A percentile compares a stretch with the other conserved stretches of the same genome.
phyloP scores from a whole-genome alignment of 306 rosid genomes.

The Sechiopsis laciniata region DNA sequence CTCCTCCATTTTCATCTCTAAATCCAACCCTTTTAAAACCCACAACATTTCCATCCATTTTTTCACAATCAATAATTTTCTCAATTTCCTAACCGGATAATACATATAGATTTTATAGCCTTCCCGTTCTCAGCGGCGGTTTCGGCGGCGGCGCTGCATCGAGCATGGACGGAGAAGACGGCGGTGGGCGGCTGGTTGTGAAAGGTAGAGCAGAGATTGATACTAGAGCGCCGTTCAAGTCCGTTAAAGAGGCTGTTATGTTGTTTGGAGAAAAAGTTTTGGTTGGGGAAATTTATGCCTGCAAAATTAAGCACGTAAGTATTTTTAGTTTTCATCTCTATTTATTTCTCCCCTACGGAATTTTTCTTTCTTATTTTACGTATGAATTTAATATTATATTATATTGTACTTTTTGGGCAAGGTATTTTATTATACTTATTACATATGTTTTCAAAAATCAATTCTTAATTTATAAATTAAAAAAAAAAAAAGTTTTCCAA shows the following conservation, averaged over 20 bases:
- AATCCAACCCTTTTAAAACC: slow-evolving; percentile 20
- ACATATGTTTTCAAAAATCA: too few species aligned
- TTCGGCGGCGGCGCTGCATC: not conserved
- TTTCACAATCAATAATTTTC: not conserved
- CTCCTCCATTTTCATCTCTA: slow-evolving; percentile 17
- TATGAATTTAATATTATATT: too few species aligned
- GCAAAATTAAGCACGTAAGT: slow-evolving; percentile 62
- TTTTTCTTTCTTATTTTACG: too few species aligned
- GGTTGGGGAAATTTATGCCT: slow-evolving; percentile 72
- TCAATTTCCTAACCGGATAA: not conserved
- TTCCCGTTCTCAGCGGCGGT: not conserved
- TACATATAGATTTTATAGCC: not conserved
- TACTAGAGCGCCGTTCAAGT: slow-evolving; percentile 70
- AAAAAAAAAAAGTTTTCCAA: too few species aligned
- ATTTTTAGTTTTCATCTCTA: not conserved
- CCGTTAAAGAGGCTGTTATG: slow-evolving; percentile 79
- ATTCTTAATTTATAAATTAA: too few species aligned
- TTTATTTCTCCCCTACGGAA: too few species aligned
- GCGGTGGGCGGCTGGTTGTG: slow-evolving; percentile 25
- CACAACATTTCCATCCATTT: not conserved
- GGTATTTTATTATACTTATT: too few species aligned
- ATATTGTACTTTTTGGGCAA: too few species aligned
- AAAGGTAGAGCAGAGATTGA: slow-evolving; percentile 74
- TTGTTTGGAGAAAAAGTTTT: slow-evolving; percentile 81
- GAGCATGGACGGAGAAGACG: slow-evolving; percentile 34